These are phyloP conservation scores for Nakaseomyces sp. DNA, from an alignment of 1,139 yeast species.

Conservation along the genomic window DNA sequence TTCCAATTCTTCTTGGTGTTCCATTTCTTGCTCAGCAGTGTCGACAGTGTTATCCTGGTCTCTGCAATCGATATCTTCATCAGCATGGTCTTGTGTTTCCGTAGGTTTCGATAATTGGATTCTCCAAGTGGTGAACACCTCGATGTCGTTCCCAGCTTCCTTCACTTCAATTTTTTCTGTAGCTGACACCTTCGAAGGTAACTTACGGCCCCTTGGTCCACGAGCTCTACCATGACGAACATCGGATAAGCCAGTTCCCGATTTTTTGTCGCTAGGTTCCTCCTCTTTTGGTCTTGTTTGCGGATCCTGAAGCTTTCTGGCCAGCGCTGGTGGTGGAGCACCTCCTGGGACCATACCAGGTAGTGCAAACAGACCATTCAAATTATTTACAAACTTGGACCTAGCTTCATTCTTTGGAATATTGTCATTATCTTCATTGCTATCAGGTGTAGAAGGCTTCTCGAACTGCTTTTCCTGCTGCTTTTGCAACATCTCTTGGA, in stretches of 20 bases:
- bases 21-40: slow-evolving; percentile 12
- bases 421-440: slow-evolving; percentile 19
- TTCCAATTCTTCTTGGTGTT: slow-evolving; percentile 11
- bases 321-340: slow-evolving; percentile 24
- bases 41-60: slow-evolving; percentile 11
- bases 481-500: slow-evolving; percentile 58
- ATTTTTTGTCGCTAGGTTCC: slow-evolving; percentile 11
- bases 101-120: slow-evolving; percentile 7
- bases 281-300: neutral
- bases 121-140: slow-evolving; percentile 18
- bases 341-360: slow-evolving; percentile 54
- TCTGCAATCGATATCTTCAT: slow-evolving; percentile 11
- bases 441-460: neutral
- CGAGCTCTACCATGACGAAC: slow-evolving; percentile 47
- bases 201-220: slow-evolving; percentile 72
- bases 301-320: slow-evolving; percentile 13
- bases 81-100: neutral
- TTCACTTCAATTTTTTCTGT: slow-evolving; percentile 36
- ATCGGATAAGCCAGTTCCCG: slow-evolving; percentile 23
- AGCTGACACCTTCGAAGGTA: slow-evolving; percentile 50
- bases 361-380: slow-evolving; percentile 53
- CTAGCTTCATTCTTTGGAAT: slow-evolving; percentile 18
- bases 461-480: slow-evolving; percentile 32
- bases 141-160: slow-evolving; percentile 2
- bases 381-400: slow-evolving; percentile 43